Evolutionary conservation across 345 rosid species (phyloP), one percentile per base, ranked within the genome.

Genomic region (Adansonia digitata): DNA sequence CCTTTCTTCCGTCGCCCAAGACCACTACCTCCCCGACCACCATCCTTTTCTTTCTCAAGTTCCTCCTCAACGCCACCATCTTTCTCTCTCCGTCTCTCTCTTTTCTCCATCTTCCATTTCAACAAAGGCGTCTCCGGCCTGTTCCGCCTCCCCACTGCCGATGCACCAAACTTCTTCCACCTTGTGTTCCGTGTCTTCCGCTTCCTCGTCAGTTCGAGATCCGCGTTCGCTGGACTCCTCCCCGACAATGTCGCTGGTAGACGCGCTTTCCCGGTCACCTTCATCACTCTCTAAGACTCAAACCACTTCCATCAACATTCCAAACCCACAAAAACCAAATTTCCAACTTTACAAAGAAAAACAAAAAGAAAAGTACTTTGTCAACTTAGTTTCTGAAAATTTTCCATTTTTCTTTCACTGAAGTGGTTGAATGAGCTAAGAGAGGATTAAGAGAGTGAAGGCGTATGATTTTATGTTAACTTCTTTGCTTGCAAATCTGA

Each of bases 71-170:
- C 84, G n/a, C 61, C 84, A 55, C 34, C 76, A 11, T 72, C 66
- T 56, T 35, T 43, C 20, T 40, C 78, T 60, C 71, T 75, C 34
- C 71, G 82, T 64, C 71, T 83, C 66, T 75, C 84, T 40, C 72
- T 75, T 78, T 87, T 94, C 35, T 90, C 92, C 14, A 83, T 84
- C 80, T 84, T 90, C 93, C 98, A 93, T 84, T 85, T 90, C 79
- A 88, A 78, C 29, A 90, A 63, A 3, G 97, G 97, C 13, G 99
- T 95, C 81, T 89, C 96, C 1, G 96, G 96, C 17, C 97, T 78
- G 76, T 91, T 87, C 77, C 94, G 68, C 9, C 81, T 79, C 45
- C 92, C 90, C 7, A 88, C 53, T 2, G 73, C 64, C 7, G 88
- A 53, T 80, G 79, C 78, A 31, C 84, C 88, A 13, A 85, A 75